Conservation (phyloP, 78 protist species). For the Speleostelium caveatum region DNA sequence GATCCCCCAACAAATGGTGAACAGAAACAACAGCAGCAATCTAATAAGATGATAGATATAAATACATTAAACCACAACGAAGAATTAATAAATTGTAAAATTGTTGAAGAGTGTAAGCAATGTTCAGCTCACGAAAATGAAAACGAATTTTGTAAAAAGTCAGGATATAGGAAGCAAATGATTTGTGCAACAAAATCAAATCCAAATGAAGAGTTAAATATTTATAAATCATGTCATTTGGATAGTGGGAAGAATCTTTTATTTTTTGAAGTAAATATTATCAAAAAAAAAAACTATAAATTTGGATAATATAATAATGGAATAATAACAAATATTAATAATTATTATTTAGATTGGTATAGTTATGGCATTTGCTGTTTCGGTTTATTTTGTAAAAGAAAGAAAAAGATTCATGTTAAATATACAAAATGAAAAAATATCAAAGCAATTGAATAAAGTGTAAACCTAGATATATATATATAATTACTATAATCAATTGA, state of each 20-base stretch:
- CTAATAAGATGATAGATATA: background rate
- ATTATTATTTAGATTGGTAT: background rate
- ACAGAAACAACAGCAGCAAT: background rate
- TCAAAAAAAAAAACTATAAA: background rate
- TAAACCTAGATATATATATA: no score
- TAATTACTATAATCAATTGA: no score
- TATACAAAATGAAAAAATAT: background rate
- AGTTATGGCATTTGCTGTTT: background rate
- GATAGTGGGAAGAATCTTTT: background rate
- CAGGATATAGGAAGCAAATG: background rate
- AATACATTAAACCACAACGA: background rate
- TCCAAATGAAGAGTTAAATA: background rate
- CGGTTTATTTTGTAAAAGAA: conserved; percentile 21
- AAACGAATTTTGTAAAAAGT: background rate
- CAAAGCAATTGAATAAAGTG: conserved; percentile 9
- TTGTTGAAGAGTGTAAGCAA: background rate
- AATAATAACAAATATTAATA: background rate
- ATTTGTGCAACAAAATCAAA: background rate
- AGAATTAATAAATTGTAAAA: background rate
- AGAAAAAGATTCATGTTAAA: background rate
- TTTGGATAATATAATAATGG: no score
- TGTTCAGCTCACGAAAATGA: background rate
- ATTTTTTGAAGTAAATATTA: conserved; percentile 11
- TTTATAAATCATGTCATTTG: background rate
- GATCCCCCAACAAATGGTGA: background rate